Evolutionary conservation across 331 rosid species (phyloP).

Genomic region (Quercus phellos): DNA sequence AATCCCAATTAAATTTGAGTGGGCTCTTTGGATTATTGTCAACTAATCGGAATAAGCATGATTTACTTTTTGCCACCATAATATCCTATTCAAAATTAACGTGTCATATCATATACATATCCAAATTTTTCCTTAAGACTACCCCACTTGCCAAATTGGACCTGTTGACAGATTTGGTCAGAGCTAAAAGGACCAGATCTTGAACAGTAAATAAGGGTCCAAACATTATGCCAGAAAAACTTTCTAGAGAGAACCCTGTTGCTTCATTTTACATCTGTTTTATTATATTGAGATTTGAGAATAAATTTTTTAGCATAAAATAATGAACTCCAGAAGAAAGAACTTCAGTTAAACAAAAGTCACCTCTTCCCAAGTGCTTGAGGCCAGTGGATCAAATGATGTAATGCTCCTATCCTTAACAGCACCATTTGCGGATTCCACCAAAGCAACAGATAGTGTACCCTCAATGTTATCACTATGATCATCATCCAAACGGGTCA

Average conservation of each 20-base stretch:
- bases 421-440: conserved; percentile 52
- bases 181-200: background rate
- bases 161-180: background rate
- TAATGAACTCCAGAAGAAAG: background rate
- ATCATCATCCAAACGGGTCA: conserved; percentile 71
- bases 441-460: conserved; percentile 53
- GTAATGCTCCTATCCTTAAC: conserved; percentile 50
- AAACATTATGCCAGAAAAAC: background rate
- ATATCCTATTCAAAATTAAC: background rate
- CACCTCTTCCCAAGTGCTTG: conserved; percentile 91
- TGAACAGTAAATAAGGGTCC: background rate
- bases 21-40: background rate
- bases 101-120: background rate
- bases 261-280: background rate
- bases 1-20: background rate
- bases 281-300: background rate
- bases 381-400: conserved; percentile 71
- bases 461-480: conserved; percentile 60
- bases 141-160: background rate
- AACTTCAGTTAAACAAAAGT: conserved; percentile 20
- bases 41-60: background rate
- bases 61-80: background rate
- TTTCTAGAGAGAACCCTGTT: background rate
- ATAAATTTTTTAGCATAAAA: background rate
- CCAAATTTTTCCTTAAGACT: background rate